These are phyloP conservation scores for Entomortierella parvispora DNA, from an alignment of 192 early-diverging fungal species.

Conservation along the genomic window DNA sequence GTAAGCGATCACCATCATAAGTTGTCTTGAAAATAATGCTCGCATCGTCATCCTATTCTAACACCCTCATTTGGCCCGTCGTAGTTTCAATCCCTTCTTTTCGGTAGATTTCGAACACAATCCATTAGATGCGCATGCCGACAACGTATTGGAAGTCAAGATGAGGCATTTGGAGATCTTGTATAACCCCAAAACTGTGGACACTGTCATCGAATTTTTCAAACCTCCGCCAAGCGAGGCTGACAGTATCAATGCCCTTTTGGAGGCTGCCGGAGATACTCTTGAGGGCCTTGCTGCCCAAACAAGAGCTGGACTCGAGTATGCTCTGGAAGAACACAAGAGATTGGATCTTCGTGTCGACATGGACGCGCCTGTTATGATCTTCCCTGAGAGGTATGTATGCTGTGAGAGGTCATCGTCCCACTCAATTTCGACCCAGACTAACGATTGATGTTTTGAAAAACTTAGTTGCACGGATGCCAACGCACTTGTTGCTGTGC, in stretches of 20 bases:
- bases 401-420: too few relatives aligned
- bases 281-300: slow-evolving; percentile 89
- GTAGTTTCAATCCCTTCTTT: slow-evolving; percentile 72
- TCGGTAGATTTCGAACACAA: slow-evolving; percentile 82
- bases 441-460: background rate
- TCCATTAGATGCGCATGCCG: slow-evolving; percentile 90
- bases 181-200: slow-evolving; percentile 83
- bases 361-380: slow-evolving; percentile 95
- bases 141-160: slow-evolving; percentile 82
- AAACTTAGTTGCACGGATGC: slow-evolving; percentile 58
- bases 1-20: slow-evolving; percentile 5
- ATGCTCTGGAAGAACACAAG: slow-evolving; percentile 88
- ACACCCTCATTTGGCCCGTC: too few relatives aligned
- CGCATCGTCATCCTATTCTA: too few relatives aligned
- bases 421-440: too few relatives aligned
- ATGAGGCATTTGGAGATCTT: slow-evolving; percentile 93
- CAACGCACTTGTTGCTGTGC: slow-evolving; percentile 77
- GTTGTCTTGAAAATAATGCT: background rate
- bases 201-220: slow-evolving; percentile 83
- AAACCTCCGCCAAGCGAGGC: slow-evolving; percentile 78
- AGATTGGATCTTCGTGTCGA: slow-evolving; percentile 93
- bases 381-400: slow-evolving; percentile 79
- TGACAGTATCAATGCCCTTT: slow-evolving; percentile 76
- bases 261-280: slow-evolving; percentile 82
- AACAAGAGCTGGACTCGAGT: slow-evolving; percentile 84